These are phyloP conservation scores for Boletus sp. DNA, from an alignment of 768 basidiomycete genomes.

Conservation along the genomic window DNA sequence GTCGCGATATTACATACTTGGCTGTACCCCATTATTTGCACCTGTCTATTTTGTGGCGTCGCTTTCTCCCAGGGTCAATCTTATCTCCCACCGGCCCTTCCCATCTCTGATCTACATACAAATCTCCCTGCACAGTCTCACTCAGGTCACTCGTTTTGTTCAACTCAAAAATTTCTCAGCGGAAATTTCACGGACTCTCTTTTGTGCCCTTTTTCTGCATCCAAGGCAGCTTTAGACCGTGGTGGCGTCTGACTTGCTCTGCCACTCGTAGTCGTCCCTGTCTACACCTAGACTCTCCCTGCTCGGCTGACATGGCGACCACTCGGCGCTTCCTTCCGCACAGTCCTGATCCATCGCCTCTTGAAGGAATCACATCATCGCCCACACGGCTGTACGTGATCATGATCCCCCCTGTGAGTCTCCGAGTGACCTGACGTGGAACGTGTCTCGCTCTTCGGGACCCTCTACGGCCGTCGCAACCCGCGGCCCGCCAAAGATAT, in stretches of 20 bases:
- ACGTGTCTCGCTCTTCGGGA: conserved; percentile 18
- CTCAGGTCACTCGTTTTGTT: background rate
- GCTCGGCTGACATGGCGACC: conserved; percentile 1
- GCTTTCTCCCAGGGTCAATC: conserved; percentile 28
- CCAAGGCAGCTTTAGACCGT: conserved; percentile 16
- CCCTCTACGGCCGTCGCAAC: conserved; percentile 18
- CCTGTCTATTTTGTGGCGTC: conserved; percentile 25
- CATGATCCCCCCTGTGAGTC: conserved; percentile 9
- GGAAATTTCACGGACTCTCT: background rate
- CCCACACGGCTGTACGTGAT: conserved; percentile 23
- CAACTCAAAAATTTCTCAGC: background rate
- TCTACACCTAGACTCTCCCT: background rate
- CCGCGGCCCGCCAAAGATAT: conserved; percentile 16
- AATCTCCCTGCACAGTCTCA: background rate
- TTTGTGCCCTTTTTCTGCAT: background rate
- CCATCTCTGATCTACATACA: conserved; percentile 9
- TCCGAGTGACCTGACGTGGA: conserved; percentile 15
- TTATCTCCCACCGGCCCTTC: conserved; percentile 28
- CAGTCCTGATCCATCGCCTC: background rate
- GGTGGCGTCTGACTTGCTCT: background rate
- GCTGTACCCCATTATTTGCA: conserved; percentile 16
- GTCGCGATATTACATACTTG: conserved; percentile 27
- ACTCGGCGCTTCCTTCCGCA: conserved; percentile 1
- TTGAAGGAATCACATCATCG: conserved; percentile 9
- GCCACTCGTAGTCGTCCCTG: background rate